Evolutionary conservation across 495 filamentous ascomycete species (phyloP), one percentile per base, ranked within the genome.

Genomic region (Cladorrhinum samala): DNA sequence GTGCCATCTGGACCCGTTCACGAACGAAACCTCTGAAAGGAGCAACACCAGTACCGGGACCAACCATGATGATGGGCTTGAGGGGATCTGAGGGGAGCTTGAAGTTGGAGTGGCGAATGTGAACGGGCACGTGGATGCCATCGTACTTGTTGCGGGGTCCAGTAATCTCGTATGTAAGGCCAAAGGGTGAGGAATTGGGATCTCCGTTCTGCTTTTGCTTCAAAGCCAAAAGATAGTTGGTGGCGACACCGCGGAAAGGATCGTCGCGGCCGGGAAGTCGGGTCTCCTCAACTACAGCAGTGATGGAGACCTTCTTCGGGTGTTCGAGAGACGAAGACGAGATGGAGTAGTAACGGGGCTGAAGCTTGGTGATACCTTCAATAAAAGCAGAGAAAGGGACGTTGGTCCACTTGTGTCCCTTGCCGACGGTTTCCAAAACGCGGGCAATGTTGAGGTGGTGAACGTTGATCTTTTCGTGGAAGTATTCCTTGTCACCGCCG

Each of bases 281-380:
- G 56, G 88, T 75, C 37, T 85, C 86, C 69, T 96, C 94, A 52
- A 99, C 93, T 33, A 97, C 88, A 51, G 92, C 92, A 2, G 93
- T 99, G 59, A 99, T 86, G 55, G 93, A 87, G 57, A 97, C 88
- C 73, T 88, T 85, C 66, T 94, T 84, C 70, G 93, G 91, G 55
- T 99, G 91, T 37, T 95, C 93, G 9, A 89, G 68, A 19, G 93
- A 96, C 0, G 92, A 96, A 0, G 94, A 97, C 19, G 93, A 99
- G 68, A 99, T 99, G 20, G 94, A 97, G 76, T 99, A 99, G 77
- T 97, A 99, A 24, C 93, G 89, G 8, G 94, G 91, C 65, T 97
- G 93, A 42, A 99, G 82, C 75, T 95, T 96, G 72, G 86, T 87
- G 49, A 97, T 68, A 57, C 90, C 87, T 75, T 99, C 93, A 56